A percentile compares a stretch with the other conserved stretches of the same genome.
These are phyloP conservation scores for Backusella tuberculispora DNA, from an alignment of 192 early-diverging fungal species.

Conservation along the genomic window DNA sequence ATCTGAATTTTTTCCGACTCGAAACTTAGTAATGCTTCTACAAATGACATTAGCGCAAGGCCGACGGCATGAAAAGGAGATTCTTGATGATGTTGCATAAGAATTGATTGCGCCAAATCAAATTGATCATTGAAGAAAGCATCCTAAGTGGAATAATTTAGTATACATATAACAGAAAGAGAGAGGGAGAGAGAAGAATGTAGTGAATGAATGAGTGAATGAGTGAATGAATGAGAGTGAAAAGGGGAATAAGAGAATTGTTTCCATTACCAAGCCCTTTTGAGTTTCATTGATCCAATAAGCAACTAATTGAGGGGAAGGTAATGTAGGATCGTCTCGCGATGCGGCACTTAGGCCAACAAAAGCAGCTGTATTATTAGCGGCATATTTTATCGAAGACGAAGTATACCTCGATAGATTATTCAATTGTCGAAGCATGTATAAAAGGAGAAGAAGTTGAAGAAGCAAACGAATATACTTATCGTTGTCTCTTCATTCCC, in stretches of 20 bases:
- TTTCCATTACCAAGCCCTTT: slow-evolving; percentile 15
- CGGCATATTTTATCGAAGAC: slow-evolving; percentile 19
- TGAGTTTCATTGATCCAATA: slow-evolving; percentile 20
- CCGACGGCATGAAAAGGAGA: slow-evolving; percentile 45
- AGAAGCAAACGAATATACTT: neutral
- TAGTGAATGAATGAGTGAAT: too few relatives aligned
- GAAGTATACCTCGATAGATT: slow-evolving; percentile 10
- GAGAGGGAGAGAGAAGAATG: neutral
- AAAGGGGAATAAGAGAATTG: too few relatives aligned
- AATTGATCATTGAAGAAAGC: slow-evolving; percentile 44
- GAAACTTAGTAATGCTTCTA: slow-evolving; percentile 42
- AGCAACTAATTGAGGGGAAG: neutral
- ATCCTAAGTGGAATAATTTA: slow-evolving; percentile 24
- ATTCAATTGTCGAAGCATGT: slow-evolving; percentile 22
- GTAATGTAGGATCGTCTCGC: slow-evolving; percentile 6
- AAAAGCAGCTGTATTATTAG: slow-evolving; percentile 13
- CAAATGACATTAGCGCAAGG: slow-evolving; percentile 40
- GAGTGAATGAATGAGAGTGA: too few relatives aligned
- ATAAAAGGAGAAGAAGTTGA: neutral
- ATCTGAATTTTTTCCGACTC: slow-evolving; percentile 34
- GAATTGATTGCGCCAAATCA: slow-evolving; percentile 33
- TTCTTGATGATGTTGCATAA: slow-evolving; percentile 29
- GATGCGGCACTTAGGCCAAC: slow-evolving; percentile 1
- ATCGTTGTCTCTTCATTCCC: neutral
- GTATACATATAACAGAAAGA: neutral